Percentiles rank a stretch among this genome's conserved stretches.
phyloP scores from a whole-genome alignment of 768 basidiomycete species.

The Mycena metata region DNA sequence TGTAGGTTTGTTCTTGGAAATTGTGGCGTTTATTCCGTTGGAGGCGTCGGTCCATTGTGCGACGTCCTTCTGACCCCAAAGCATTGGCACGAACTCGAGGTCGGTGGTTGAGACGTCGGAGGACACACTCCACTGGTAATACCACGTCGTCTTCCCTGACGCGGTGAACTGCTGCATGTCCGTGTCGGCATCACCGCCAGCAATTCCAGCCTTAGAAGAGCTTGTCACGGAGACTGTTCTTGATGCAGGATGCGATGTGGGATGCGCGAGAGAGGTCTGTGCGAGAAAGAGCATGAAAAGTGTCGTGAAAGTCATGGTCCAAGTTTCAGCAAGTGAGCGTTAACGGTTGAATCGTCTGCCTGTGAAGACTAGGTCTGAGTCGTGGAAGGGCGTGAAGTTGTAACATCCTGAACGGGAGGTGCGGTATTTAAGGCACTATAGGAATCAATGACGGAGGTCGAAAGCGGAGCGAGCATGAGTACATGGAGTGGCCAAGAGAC shows the following conservation, averaged over 20 bases:
- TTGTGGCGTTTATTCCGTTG: conserved; percentile 53
- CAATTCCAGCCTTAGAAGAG: conserved; percentile 63
- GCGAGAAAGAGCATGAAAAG: conserved; percentile 20
- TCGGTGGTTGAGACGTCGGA: conserved; percentile 44
- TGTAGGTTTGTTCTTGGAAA: conserved; percentile 53
- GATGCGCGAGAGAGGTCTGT: conserved; percentile 14
- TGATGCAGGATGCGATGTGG: conserved; percentile 11
- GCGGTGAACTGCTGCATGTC: conserved; percentile 58
- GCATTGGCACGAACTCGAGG: conserved; percentile 70
- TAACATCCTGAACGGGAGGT: neutral
- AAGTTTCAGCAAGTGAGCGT: no score
- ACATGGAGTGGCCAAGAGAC: no score
- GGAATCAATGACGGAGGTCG: neutral
- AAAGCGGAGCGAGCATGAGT: no score
- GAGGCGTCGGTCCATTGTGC: conserved; percentile 52
- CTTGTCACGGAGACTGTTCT: conserved; percentile 44
- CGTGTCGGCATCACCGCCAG: conserved; percentile 59
- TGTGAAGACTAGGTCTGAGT: no score
- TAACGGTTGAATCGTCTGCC: no score
- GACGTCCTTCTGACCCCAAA: conserved; percentile 62
- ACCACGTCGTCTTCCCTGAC: conserved; percentile 68
- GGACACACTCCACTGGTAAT: conserved; percentile 64
- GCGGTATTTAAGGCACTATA: conserved; percentile 20
- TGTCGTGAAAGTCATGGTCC: conserved; percentile 33
- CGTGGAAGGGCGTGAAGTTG: conserved; percentile 2